These are phyloP conservation scores for Senna siamea DNA, from an alignment of 306 rosid genomes.

Conservation along the genomic window DNA sequence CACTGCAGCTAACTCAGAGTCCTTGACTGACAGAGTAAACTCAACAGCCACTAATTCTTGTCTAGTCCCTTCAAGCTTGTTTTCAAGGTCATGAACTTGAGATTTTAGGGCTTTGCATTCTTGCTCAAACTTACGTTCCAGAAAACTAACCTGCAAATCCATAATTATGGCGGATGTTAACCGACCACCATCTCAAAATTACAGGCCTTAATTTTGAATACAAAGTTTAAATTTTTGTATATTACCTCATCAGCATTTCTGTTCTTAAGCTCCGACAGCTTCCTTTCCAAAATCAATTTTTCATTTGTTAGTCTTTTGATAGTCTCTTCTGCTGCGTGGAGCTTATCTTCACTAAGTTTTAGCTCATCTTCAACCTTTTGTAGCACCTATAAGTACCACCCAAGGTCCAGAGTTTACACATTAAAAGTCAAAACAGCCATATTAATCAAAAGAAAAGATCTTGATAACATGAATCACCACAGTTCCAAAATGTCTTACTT, in stretches of 20 bases:
- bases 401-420: slow-evolving; percentile 25
- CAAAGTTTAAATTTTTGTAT: slow-evolving; percentile 18
- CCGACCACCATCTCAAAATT: slow-evolving; percentile 27
- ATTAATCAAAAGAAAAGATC: slow-evolving; percentile 1
- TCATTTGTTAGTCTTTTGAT: slow-evolving; percentile 63
- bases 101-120: slow-evolving; percentile 60
- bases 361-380: slow-evolving; percentile 74
- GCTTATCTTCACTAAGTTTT: slow-evolving; percentile 59
- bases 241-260: slow-evolving; percentile 69
- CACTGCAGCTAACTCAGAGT: slow-evolving; percentile 64
- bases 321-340: slow-evolving; percentile 63
- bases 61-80: slow-evolving; percentile 55
- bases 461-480: slow-evolving; percentile 30
- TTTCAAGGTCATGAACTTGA: slow-evolving; percentile 66
- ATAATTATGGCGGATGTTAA: slow-evolving; percentile 27
- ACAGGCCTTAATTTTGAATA: slow-evolving; percentile 20
- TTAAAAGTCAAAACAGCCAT: slow-evolving; percentile 21
- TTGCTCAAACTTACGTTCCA: slow-evolving; percentile 55
- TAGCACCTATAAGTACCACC: slow-evolving; percentile 45
- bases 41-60: slow-evolving; percentile 60
- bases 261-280: slow-evolving; percentile 61
- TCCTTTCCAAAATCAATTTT: slow-evolving; percentile 62
- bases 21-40: slow-evolving; percentile 63
- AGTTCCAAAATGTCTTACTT: slow-evolving; percentile 51
- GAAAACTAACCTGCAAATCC: slow-evolving; percentile 60